Percentiles rank a stretch among this genome's conserved stretches.
These are phyloP conservation scores for Fusarium sp. DNA, from an alignment of 2,329 filamentous ascomycete species.

Conservation along the genomic window DNA sequence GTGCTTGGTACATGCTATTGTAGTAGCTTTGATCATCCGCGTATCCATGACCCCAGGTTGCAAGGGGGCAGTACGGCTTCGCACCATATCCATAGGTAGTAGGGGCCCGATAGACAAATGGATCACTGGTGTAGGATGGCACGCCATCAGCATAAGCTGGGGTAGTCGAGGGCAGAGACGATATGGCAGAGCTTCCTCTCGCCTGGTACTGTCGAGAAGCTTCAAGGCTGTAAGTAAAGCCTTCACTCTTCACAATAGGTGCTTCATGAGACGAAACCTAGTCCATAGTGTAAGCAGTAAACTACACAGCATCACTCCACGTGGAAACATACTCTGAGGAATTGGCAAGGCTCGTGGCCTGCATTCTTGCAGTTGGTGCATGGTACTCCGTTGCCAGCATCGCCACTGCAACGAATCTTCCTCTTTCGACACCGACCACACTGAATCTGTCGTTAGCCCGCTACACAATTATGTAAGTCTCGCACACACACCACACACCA, in stretches of 20 bases:
- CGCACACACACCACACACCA: conserved; percentile 40
- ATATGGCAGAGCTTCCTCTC: conserved; percentile 32
- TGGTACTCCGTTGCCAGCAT: conserved; percentile 77
- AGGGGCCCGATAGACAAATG: conserved; percentile 33
- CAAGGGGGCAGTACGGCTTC: conserved; percentile 42
- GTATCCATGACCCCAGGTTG: conserved; percentile 41
- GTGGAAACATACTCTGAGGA: conserved; percentile 74
- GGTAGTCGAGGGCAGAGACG: conserved; percentile 23
- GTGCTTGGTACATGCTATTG: conserved; percentile 40
- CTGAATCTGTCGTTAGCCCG: conserved; percentile 58
- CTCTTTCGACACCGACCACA: conserved; percentile 90
- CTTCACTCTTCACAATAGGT: conserved; percentile 37
- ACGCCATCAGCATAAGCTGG: conserved; percentile 34
- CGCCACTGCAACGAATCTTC: conserved; percentile 95
- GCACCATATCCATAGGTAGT: conserved; percentile 39
- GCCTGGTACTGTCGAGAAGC: conserved; percentile 47
- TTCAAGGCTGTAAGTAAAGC: conserved; percentile 46
- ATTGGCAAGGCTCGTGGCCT: conserved; percentile 77
- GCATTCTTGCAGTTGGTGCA: conserved; percentile 86
- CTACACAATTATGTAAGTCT: conserved; percentile 38
- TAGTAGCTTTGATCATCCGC: conserved; percentile 41
- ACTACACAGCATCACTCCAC: not conserved
- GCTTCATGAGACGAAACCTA: conserved; percentile 50
- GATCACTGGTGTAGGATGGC: conserved; percentile 25
- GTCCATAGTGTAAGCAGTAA: not conserved